Base-by-base conservation (phyloP, 495 filamentous ascomycete genomes). In the Podospora sp. region DNA sequence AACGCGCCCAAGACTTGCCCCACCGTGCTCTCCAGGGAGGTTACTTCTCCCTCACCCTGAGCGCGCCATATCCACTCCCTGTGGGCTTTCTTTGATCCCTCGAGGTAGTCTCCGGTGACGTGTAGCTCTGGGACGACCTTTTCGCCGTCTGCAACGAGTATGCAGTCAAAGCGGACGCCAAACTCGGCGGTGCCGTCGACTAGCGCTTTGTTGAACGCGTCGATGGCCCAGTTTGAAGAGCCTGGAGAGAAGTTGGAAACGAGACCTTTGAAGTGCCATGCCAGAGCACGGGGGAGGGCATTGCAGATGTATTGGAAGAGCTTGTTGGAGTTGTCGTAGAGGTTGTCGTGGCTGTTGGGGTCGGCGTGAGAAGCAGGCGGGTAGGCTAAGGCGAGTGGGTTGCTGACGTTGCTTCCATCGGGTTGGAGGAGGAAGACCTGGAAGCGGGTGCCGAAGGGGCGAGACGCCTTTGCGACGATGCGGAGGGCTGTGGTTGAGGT, bases 401-500 rank as follows among this genome's bases (percentile, higher is more conserved):
- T 75, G 1, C 33, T 35, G n/a, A 20, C 18, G n/a, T 36, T 55
- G 26, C 46, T 60, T 5, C 40, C 51, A 11, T 25, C 6, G 33
- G 79, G 70, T 1, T 72, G 65, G 2, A 72, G 71, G 20, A 79
- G 71, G 36, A 70, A 75, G 52, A 82, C 67, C 36, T 68, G 61
- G 65, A 72, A 80, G 56, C 70, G 59, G 11, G 79, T 78, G 52
- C 71, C 72, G 14, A 74, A 69, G 21, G 65, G 62, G 0, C 72
- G 71, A 18, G 71, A 58, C 0, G 79, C 67, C 6, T 68, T 74
- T 59, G 71, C 70, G 0, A 76, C 67, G n/a, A 76, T 72, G 53
- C 72, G 74, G 5, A 84, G 60, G 14, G 74, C 70, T 6, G 71
- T 68, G 1, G 73, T 70, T 0, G 78, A 75, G 4, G 79, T 79